These are phyloP conservation scores for Myxozyma lipomycoides DNA, from an alignment of 805 yeast species.

Conservation along the genomic window DNA sequence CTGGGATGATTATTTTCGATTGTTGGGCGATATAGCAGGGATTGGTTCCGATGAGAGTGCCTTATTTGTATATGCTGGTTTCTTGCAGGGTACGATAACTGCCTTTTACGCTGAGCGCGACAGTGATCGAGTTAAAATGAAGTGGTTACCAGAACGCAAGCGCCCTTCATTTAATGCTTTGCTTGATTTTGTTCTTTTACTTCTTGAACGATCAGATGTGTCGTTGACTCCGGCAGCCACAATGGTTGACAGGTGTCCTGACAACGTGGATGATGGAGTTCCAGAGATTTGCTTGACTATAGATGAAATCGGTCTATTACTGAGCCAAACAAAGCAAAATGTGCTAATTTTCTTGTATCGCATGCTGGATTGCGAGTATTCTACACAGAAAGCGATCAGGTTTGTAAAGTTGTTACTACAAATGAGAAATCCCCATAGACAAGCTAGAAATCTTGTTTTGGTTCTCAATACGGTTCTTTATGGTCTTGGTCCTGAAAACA, in stretches of 20 bases:
- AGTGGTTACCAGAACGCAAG: not conserved
- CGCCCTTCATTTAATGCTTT: slow-evolving; percentile 10
- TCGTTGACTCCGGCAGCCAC: not conserved
- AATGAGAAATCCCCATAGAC: not conserved
- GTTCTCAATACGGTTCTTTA: slow-evolving; percentile 8
- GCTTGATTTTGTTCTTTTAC: not conserved
- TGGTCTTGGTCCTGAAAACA: slow-evolving; percentile 1
- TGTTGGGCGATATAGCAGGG: slow-evolving; percentile 6
- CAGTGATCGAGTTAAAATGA: not conserved
- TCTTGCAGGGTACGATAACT: slow-evolving; percentile 7
- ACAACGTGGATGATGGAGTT: not conserved
- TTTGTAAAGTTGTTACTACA: not conserved
- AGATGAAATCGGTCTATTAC: slow-evolving; percentile 3
- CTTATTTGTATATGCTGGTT: slow-evolving; percentile 13
- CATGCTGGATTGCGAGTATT: slow-evolving; percentile 5
- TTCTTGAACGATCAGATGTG: slow-evolving; percentile 7
- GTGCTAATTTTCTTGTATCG: slow-evolving; percentile 1
- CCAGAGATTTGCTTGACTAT: slow-evolving; percentile 2
- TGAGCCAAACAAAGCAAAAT: slow-evolving; percentile 6
- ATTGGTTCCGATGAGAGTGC: slow-evolving; percentile 13
- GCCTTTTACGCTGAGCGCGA: slow-evolving; percentile 5
- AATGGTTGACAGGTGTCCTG: slow-evolving; percentile 2
- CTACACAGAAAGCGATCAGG: not conserved
- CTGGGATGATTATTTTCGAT: slow-evolving; percentile 14
- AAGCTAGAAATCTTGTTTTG: slow-evolving; percentile 2